Percentiles rank a stretch among this genome's conserved stretches.
phyloP scores from a whole-genome alignment of 2,329 filamentous ascomycete genomes.

The Pyricularia sp. region DNA sequence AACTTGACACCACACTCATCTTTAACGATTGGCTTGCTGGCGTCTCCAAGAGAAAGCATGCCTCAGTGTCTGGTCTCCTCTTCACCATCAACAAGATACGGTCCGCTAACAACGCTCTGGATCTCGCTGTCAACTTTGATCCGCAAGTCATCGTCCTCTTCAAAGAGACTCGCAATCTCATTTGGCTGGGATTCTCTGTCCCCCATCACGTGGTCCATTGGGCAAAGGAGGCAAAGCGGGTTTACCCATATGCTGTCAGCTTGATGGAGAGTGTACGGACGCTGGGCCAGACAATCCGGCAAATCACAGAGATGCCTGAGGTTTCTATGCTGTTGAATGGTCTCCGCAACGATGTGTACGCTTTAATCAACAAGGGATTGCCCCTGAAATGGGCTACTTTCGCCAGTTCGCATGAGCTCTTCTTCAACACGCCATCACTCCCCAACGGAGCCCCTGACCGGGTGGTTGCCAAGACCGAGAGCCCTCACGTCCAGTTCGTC shows the following conservation, averaged over 20 bases:
- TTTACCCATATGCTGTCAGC: slow-evolving; percentile 96
- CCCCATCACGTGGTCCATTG: slow-evolving; percentile 92
- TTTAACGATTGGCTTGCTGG: slow-evolving; percentile 95
- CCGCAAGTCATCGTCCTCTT: slow-evolving; percentile 94
- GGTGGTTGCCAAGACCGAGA: slow-evolving; percentile 57
- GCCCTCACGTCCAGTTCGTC: slow-evolving; percentile 93
- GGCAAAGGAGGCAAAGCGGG: slow-evolving; percentile 96
- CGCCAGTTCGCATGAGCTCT: slow-evolving; percentile 90
- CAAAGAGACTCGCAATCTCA: slow-evolving; percentile 93
- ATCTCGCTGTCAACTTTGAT: slow-evolving; percentile 93
- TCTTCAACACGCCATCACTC: slow-evolving; percentile 52
- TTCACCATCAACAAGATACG: slow-evolving; percentile 85
- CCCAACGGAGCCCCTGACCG: slow-evolving; percentile 51
- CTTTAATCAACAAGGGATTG: slow-evolving; percentile 75
- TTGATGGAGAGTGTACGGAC: slow-evolving; percentile 98
- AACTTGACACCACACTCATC: slow-evolving; percentile 86
- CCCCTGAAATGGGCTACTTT: slow-evolving; percentile 96
- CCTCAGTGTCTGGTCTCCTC: slow-evolving; percentile 83
- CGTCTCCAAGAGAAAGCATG: slow-evolving; percentile 68
- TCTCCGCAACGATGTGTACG: slow-evolving; percentile 84
- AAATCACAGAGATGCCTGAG: slow-evolving; percentile 77
- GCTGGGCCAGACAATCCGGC: slow-evolving; percentile 76
- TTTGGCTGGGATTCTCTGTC: slow-evolving; percentile 90
- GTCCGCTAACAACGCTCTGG: slow-evolving; percentile 80
- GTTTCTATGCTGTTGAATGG: slow-evolving; percentile 82